Evolutionary conservation across 139 green algal species (phyloP).

Genomic region (Protoeuglena noctilucae): DNA sequence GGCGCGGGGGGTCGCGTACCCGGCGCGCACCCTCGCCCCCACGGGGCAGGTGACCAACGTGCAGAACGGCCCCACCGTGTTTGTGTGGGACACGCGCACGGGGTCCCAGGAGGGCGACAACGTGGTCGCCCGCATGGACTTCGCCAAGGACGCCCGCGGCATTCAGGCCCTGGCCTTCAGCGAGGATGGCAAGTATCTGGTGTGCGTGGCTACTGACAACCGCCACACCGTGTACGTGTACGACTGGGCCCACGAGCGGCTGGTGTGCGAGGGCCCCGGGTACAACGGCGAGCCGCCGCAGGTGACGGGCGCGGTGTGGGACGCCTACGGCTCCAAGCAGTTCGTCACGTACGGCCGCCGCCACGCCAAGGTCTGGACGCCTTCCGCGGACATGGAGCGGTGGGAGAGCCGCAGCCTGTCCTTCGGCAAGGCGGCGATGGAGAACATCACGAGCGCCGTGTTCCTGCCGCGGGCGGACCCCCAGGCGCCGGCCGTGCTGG

Average conservation of each 20-base stretch:
- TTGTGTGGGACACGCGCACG: conserved; percentile 37
- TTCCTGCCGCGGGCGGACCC: too few species aligned
- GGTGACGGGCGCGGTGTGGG: conserved; percentile 39
- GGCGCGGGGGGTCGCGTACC: conserved; percentile 21
- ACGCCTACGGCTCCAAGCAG: conserved; percentile 20
- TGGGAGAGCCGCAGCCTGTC: conserved; percentile 9
- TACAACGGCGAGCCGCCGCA: conserved; percentile 44
- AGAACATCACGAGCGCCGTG: conserved; percentile 31
- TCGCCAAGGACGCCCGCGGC: conserved; percentile 32
- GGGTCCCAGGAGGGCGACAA: conserved; percentile 3
- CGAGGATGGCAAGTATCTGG: conserved; percentile 27
- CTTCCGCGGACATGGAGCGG: neutral
- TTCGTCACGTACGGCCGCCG: conserved; percentile 45
- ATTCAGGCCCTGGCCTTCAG: conserved; percentile 36
- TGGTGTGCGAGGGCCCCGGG: conserved; percentile 7
- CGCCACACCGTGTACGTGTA: conserved; percentile 7
- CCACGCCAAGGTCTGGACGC: conserved; percentile 35
- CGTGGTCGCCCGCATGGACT: conserved; percentile 15
- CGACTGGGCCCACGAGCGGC: conserved; percentile 1
- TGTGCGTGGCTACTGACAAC: conserved; percentile 23
- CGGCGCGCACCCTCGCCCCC: conserved; percentile 16
- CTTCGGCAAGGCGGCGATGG: conserved; percentile 30
- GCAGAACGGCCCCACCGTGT: conserved; percentile 34
- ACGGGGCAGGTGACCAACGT: conserved; percentile 21
- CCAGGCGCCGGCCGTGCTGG: conserved; percentile 15